Evolutionary conservation across 257 asterid genomes (phyloP).

Genomic region (Scutellaria baicalensis): DNA sequence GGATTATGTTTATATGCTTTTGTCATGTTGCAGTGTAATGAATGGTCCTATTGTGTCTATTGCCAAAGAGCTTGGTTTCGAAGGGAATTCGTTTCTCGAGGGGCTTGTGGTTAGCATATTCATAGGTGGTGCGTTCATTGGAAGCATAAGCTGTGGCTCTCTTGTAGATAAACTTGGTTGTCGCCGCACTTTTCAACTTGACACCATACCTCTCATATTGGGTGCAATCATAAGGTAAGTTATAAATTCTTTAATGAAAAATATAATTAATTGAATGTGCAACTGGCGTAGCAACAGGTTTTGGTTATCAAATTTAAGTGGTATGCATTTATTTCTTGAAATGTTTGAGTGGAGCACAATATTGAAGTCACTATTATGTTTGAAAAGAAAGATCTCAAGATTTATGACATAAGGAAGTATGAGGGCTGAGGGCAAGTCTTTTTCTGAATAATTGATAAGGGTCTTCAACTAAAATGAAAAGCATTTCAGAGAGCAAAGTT

Average conservation of each 20-base stretch:
- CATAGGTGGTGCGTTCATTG: conserved; percentile 80
- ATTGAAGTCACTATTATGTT: background rate
- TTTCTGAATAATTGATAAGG: background rate
- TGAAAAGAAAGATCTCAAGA: background rate
- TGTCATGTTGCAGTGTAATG: conserved; percentile 56
- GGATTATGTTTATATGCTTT: conserved; percentile 1
- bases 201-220: conserved; percentile 69
- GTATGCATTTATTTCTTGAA: background rate
- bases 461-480: background rate
- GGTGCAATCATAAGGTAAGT: conserved; percentile 70
- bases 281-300: background rate
- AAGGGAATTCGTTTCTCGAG: conserved; percentile 70
- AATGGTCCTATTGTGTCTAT: conserved; percentile 83
- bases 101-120: conserved; percentile 91
- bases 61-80: conserved; percentile 82
- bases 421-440: background rate
- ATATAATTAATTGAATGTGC: background rate
- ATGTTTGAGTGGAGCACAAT: background rate
- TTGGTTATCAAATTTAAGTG: background rate
- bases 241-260: background rate
- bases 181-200: conserved; percentile 72
- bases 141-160: conserved; percentile 68
- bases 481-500: background rate
- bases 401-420: background rate
- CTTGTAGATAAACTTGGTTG: conserved; percentile 75